These are phyloP conservation scores for Phytophthora palmivora DNA, from an alignment of 352 stramenopile species.

Conservation along the genomic window DNA sequence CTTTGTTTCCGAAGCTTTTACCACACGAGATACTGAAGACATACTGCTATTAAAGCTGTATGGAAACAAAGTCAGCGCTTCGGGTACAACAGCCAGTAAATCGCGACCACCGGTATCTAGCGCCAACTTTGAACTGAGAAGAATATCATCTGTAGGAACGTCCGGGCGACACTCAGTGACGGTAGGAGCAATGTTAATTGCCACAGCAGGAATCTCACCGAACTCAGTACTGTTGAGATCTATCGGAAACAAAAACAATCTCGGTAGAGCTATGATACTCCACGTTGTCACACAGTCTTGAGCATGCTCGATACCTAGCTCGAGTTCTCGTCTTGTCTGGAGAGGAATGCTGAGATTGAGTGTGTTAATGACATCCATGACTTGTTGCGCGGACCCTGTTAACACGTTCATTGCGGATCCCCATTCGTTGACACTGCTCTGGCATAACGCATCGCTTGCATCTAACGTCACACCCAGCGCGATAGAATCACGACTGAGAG, in stretches of 20 bases:
- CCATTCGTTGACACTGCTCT: conserved; percentile 32
- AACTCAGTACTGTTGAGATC: conserved; percentile 21
- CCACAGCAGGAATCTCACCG: conserved; percentile 23
- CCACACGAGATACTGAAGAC: conserved; percentile 12
- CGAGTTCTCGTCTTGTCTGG: conserved; percentile 26
- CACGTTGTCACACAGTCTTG: conserved; percentile 28
- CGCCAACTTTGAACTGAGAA: conserved; percentile 20
- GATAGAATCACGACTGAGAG: conserved; percentile 19
- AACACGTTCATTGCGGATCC: conserved; percentile 25
- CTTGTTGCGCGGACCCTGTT: conserved; percentile 19
- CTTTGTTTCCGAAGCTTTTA: conserved; percentile 16
- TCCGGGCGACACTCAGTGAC: conserved; percentile 20
- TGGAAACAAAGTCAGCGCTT: conserved; percentile 31
- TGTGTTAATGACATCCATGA: conserved; percentile 22
- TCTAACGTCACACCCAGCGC: conserved; percentile 21
- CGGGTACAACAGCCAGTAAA: conserved; percentile 32
- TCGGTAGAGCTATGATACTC: conserved; percentile 30
- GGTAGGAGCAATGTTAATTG: conserved; percentile 32
- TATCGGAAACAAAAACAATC: conserved; percentile 31
- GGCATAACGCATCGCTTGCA: conserved; percentile 22
- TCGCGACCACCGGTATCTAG: conserved; percentile 20
- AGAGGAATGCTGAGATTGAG: conserved; percentile 28
- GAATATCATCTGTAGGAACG: conserved; percentile 11
- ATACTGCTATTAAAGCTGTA: conserved; percentile 37
- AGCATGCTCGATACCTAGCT: conserved; percentile 19